Evolutionary conservation across 2,329 filamentous ascomycete genomes (phyloP).

Genomic region (Colletotrichum melonis): DNA sequence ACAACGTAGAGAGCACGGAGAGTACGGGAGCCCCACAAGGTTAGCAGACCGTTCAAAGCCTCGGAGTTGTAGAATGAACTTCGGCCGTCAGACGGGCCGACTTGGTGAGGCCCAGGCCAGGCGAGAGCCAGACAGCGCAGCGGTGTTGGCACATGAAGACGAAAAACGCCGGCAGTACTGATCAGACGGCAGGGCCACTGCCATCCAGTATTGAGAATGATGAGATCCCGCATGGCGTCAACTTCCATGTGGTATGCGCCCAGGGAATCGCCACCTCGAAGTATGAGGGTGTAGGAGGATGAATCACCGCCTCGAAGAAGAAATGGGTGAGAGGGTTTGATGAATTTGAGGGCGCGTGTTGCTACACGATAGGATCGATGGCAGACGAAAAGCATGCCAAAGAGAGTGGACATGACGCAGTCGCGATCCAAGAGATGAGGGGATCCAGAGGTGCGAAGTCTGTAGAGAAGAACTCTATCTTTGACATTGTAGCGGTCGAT

Average conservation of each 20-base stretch:
- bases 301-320: background rate
- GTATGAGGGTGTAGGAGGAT: background rate
- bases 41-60: slow-evolving; percentile 1
- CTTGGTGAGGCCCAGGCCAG: background rate
- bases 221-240: background rate
- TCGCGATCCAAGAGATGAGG: background rate
- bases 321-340: background rate
- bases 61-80: slow-evolving; percentile 1
- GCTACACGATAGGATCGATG: slow-evolving; percentile 10
- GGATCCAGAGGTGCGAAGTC: background rate
- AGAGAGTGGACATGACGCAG: slow-evolving; percentile 13
- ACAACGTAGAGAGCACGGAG: background rate
- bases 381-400: slow-evolving; percentile 4
- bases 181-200: slow-evolving; percentile 16
- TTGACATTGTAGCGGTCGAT: slow-evolving; percentile 9
- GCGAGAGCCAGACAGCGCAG: slow-evolving; percentile 3
- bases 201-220: slow-evolving; percentile 3
- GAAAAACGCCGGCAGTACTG: slow-evolving; percentile 6
- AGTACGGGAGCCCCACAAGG: background rate
- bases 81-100: background rate
- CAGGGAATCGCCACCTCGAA: background rate
- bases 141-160: slow-evolving; percentile 1
- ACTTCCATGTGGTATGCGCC: background rate
- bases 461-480: slow-evolving; percentile 10
- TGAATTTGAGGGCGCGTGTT: background rate